Base-by-base conservation (phyloP, 2,329 filamentous ascomycete genomes). In the Botrytis tulipae region DNA sequence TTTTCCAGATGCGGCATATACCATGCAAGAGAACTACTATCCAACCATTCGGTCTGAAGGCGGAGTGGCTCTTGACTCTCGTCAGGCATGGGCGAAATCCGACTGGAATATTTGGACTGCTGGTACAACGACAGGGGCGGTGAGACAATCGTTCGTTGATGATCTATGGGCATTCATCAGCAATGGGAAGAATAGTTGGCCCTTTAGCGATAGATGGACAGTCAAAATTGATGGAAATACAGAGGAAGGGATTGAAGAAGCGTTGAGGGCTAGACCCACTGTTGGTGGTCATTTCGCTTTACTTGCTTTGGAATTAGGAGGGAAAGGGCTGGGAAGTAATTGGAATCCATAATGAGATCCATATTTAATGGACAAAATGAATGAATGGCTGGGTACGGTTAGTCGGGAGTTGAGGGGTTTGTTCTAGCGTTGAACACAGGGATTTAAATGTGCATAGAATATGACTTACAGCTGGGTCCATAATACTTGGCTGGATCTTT, bases 211-310 rank as follows among this genome's bases (percentile, higher is more conserved):
- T 57, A 46, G 70, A 20, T 72, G 35, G 32, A 22, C 46, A 3
- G 70, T 57, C 8, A 37, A 44, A 18, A 37, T 10, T n/a, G 70
- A n/a, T 59, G 65, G 37, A 29, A 29, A 4, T 18, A 35, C 14
- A 6, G 35, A 16, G n/a, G 61, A 40, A 48, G 37, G 46, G 18
- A 20, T 44, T 12, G 61, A 72, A 46, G 59, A 42, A 32, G 60
- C 44, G 73, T 96, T 97, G 83, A 90, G 90, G 74, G 93, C 93
- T 1, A 84, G 93, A 40, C 93, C 93, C 1, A 93, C 96, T 0
- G 86, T 92, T 60, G 93, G 93, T 6, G 93, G 91, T 0, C 88
- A 93, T 81, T 97, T 95, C 84, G 90, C 93, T 3, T 87, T 94
- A 78, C 82, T 96, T 81, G 91, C 92, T 18, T 51, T 74, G 20